Base-by-base conservation (phyloP, 2,329 filamentous ascomycete species). In the Clonostachys chloroleuca region DNA sequence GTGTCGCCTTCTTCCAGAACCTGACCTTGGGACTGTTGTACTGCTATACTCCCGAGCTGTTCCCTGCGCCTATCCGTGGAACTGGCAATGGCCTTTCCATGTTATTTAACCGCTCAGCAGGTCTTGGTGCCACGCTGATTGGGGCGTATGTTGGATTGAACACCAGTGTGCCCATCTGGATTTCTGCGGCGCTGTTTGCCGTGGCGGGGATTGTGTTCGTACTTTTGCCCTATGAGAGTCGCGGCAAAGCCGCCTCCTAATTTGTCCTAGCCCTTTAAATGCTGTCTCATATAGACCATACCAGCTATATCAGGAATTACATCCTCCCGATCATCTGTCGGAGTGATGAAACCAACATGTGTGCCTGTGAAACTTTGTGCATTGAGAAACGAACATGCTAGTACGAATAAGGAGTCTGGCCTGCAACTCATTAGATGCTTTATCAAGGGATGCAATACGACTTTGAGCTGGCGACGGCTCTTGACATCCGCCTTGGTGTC, bases 1-100 rank as follows among this genome's bases (percentile, higher is more conserved):
- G 47, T 5, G 18, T 42, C 16, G 51, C 53, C 2, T 56, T 56
- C 39, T 54, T 54, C 44, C 52, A 56, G 48, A 56, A 55, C 20
- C 45, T 56, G 0, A 48, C 51, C 1, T 55, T 55, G 34, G 53
- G 50, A 2, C 39, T 56, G 3, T 44, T 48, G 55, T 68, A 61
- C 45, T 64, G 63, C 2, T 68, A 64, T 54, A 80, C 75, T 0
- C 76, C 74, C 0, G 75, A 79, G 53, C 72, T 74, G 5, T 80
- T 80, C 59, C 76, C 76, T 2, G 74, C 70, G 2, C 73, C 75
- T 0, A 68, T 74, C 42, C 63, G 77, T 14, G 77, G 77, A 30
- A 78, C 76, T 0, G 77, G 74, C 2, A 75, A 72, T 5, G 75
- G 77, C 2, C 53, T 69, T 2, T 67, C 68, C 1, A 67, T 68